Evolutionary conservation across 352 stramenopile genomes (phyloP).

Genomic region (Pythium aristosporum): DNA sequence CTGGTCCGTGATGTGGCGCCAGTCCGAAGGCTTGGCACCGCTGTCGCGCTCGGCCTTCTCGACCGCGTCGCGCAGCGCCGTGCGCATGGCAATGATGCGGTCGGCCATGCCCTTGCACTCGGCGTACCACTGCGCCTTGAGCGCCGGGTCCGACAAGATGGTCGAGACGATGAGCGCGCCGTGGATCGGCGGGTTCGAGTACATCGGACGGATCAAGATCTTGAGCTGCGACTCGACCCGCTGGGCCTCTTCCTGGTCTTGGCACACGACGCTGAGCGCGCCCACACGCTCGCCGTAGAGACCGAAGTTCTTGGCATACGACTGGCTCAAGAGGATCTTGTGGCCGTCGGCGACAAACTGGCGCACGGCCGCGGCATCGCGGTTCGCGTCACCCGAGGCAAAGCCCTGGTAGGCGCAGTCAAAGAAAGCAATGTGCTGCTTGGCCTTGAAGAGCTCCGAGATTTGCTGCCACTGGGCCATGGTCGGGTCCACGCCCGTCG

Average conservation of each 20-base stretch:
- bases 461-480: slow-evolving; percentile 98
- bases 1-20: slow-evolving; percentile 98
- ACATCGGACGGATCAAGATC: slow-evolving; percentile 98
- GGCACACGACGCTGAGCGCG: slow-evolving; percentile 94
- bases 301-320: slow-evolving; percentile 99
- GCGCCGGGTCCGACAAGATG: slow-evolving; percentile 91
- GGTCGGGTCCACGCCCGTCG: slow-evolving; percentile 97
- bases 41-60: slow-evolving; percentile 76
- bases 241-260: slow-evolving; percentile 93
- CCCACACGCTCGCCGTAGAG: slow-evolving; percentile 99
- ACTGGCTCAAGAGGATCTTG: slow-evolving; percentile 96
- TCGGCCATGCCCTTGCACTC: slow-evolving; percentile 97
- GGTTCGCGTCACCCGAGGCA: slow-evolving; percentile 95
- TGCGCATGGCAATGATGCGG: slow-evolving; percentile 95
- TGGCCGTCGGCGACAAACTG: slow-evolving; percentile 98
- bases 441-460: slow-evolving; percentile 93
- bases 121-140: slow-evolving; percentile 93
- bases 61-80: slow-evolving; percentile 73
- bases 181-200: slow-evolving; percentile 99
- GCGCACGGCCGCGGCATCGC: slow-evolving; percentile 94
- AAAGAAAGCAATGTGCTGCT: slow-evolving; percentile 98
- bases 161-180: slow-evolving; percentile 97
- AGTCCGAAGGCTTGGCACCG: slow-evolving; percentile 86
- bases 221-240: slow-evolving; percentile 98
- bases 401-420: slow-evolving; percentile 99